Evolutionary conservation across 192 early-diverging fungal species (phyloP), one percentile per base, ranked within the genome.

Genomic region (Lobulomyces angularis): DNA sequence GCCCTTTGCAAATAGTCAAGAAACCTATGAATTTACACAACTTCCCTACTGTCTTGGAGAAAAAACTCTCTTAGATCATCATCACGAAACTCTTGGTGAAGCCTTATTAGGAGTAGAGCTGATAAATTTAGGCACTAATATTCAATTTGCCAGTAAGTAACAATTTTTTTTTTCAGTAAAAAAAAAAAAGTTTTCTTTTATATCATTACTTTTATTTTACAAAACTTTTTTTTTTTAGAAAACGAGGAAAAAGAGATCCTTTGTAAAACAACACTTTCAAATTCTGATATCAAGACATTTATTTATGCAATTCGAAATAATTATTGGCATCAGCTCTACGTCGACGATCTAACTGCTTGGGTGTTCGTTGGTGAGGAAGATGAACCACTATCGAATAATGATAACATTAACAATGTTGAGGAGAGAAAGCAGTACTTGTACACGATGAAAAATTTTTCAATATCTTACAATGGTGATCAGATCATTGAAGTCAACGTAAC

Each of bases 41-140:
- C 55, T 86, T 27, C 83, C 83, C 27, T 86, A 70, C 43, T 86
- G 84, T 37, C 59, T 58, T 16, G 82, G 82, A 2, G 43, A 58
- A 9, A 58, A 62, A 11, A 48, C 61, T 19, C n/a, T n/a, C n/a
- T 49, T 82, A 8, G 54, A 79, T 19, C 84, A 86, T 45, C 71
- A 79, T 46, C 84, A 86, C 48, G 84, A 86, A 51, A 74, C 80
- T 8, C 53, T 86, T 17, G 84, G 80, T 14, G 84, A 86, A 48
- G 84, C 82, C 2, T 55, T 86, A 11, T 51, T 81, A 28, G 84
- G 84, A 36, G 71, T 84, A 66, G 77, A 84, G 27, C 62, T 86
- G 25, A 64, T 68, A 37, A 77, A 77, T 48, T 62, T 75, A 23
- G 84, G 84, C 17, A 70, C 83, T 26, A 62, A 67, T 0, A 80